Evolutionary conservation across 2,329 filamentous ascomycete species (phyloP).

Genomic region (Talaromyces marneffei): DNA sequence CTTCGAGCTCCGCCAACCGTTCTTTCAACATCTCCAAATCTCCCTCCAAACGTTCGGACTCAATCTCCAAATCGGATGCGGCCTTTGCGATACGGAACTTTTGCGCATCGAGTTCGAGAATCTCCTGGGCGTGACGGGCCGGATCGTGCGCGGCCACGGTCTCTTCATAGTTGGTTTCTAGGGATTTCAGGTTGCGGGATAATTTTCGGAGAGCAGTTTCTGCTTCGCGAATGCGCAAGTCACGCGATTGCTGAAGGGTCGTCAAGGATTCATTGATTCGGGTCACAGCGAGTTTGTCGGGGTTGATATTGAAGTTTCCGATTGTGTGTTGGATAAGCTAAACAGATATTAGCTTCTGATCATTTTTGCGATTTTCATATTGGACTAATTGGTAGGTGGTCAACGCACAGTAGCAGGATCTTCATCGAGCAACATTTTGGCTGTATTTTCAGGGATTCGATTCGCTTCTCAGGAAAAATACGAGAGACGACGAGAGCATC

Average conservation of each 20-base stretch:
- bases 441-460: slow-evolving; percentile 11
- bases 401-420: slow-evolving; percentile 72
- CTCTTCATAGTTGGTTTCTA: slow-evolving; percentile 71
- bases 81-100: slow-evolving; percentile 95
- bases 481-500: too few species aligned
- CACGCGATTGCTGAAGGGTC: slow-evolving; percentile 77
- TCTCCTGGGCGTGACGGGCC: slow-evolving; percentile 72
- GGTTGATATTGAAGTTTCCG: slow-evolving; percentile 88
- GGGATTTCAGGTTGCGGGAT: slow-evolving; percentile 66
- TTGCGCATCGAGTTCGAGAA: slow-evolving; percentile 80
- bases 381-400: not conserved
- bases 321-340: slow-evolving; percentile 89
- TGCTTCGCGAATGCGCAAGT: slow-evolving; percentile 66
- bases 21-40: slow-evolving; percentile 71
- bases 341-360: not conserved
- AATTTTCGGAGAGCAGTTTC: slow-evolving; percentile 65
- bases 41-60: slow-evolving; percentile 81
- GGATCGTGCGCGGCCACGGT: slow-evolving; percentile 69
- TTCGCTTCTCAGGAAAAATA: not conserved
- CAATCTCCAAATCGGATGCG: slow-evolving; percentile 81
- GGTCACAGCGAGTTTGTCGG: slow-evolving; percentile 76
- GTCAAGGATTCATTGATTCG: slow-evolving; percentile 79
- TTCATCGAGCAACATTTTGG: slow-evolving; percentile 87
- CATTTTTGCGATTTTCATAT: not conserved
- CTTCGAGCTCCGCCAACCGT: slow-evolving; percentile 73